Conservation (phyloP, 2,329 filamentous ascomycete species). For the Beauveria caledonica region DNA sequence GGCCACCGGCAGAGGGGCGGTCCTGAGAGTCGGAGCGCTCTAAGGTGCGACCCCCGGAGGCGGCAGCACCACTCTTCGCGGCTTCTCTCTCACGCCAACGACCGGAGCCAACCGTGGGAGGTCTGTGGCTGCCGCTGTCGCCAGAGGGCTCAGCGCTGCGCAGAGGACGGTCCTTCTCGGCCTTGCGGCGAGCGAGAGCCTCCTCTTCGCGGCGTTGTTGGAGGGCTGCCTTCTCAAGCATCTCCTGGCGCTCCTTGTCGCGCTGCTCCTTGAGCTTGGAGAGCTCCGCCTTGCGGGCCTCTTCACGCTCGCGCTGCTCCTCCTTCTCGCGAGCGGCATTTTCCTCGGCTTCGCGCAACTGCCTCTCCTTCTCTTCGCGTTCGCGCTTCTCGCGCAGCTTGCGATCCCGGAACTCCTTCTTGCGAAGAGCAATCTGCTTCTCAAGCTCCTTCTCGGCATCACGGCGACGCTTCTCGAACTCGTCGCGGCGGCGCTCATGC, state of each 20-base stretch:
- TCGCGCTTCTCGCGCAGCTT: constrained; percentile 76
- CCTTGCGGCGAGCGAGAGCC: constrained; percentile 66
- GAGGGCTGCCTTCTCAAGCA: constrained; percentile 52
- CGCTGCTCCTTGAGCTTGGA: constrained; percentile 58
- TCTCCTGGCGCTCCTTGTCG: constrained; percentile 60
- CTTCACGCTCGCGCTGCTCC: constrained; percentile 70
- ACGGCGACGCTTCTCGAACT: constrained; percentile 91
- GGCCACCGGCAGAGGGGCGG: constrained; percentile 33
- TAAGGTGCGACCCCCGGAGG: constrained; percentile 23
- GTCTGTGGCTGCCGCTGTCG: constrained; percentile 23
- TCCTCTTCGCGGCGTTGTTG: constrained; percentile 85
- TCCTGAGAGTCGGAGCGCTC: constrained; percentile 43
- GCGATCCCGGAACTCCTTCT: constrained; percentile 80
- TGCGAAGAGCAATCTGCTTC: constrained; percentile 78
- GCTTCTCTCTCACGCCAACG: constrained; percentile 37
- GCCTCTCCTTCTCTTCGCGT: constrained; percentile 74
- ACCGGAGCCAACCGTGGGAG: constrained; percentile 27
- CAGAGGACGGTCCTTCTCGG: constrained; percentile 47
- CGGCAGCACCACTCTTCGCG: constrained; percentile 22
- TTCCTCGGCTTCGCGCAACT: constrained; percentile 77
- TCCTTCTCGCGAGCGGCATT: constrained; percentile 72
- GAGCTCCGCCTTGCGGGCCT: constrained; percentile 67
- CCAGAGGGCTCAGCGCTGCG: constrained; percentile 28
- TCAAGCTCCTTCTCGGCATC: constrained; percentile 89
- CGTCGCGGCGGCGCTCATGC: constrained; percentile 79